A percentile compares a stretch with the other conserved stretches of the same genome.
These are phyloP conservation scores for Beauveria sp. DNA, from an alignment of 2,329 filamentous ascomycete species.

Conservation along the genomic window DNA sequence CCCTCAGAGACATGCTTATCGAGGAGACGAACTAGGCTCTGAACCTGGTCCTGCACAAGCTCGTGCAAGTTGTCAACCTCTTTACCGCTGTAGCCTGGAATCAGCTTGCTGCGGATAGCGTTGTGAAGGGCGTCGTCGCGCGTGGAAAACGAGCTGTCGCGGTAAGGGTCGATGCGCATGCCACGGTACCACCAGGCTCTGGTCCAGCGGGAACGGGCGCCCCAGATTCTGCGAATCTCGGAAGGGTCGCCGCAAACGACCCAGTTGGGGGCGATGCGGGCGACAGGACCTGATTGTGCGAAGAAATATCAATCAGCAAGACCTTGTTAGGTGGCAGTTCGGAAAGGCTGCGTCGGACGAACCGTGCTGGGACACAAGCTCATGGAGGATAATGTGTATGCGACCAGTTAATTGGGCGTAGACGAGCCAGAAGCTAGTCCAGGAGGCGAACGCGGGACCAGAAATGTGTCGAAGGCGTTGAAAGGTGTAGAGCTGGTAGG, in stretches of 20 bases:
- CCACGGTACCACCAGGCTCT: constrained; percentile 35
- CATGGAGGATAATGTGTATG: neutral
- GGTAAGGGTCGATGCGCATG: constrained; percentile 41
- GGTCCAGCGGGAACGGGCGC: constrained; percentile 18
- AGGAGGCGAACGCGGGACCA: constrained; percentile 21
- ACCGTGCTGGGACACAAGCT: constrained; percentile 1
- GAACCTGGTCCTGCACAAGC: constrained; percentile 38
- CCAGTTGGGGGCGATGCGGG: constrained; percentile 22
- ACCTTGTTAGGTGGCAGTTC: neutral
- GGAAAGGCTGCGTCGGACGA: neutral
- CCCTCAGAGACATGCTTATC: constrained; percentile 25
- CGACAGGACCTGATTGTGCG: constrained; percentile 18
- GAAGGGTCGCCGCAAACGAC: constrained; percentile 22
- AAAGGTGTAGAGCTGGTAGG: neutral
- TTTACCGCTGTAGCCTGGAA: constrained; percentile 19
- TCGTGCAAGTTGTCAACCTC: constrained; percentile 22
- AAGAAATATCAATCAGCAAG: neutral
- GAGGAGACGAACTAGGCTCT: constrained; percentile 38
- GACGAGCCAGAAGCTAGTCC: constrained; percentile 25
- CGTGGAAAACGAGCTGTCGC: constrained; percentile 43
- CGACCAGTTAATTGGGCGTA: constrained; percentile 14
- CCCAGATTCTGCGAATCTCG: constrained; percentile 25
- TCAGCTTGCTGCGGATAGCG: constrained; percentile 27
- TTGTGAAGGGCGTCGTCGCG: constrained; percentile 39
- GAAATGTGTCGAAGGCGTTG: constrained; percentile 21